Conservation (phyloP, 305 asterid species). For the Petunia hybrid region DNA sequence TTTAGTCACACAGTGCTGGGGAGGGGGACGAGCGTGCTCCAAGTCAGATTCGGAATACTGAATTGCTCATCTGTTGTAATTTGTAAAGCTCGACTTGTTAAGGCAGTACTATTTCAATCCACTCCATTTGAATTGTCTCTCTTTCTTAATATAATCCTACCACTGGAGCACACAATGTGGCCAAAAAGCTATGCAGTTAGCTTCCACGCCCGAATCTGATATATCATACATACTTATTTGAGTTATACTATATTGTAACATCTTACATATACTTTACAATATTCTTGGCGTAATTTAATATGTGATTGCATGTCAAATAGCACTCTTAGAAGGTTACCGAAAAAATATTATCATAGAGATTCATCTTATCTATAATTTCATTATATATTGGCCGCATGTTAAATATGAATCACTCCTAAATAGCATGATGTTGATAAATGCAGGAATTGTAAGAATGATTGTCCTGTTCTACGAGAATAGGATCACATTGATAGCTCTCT, state of each 20-base stretch:
- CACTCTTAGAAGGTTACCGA: neutral
- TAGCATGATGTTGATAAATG: too few species aligned
- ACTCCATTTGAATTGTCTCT: too few species aligned
- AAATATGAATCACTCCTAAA: neutral
- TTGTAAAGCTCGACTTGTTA: neutral
- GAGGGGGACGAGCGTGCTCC: neutral
- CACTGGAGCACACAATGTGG: too few species aligned
- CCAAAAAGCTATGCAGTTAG: too few species aligned
- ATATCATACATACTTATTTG: too few species aligned
- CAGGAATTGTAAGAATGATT: too few species aligned
- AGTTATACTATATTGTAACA: too few species aligned
- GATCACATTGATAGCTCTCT: too few species aligned
- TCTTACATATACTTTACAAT: too few species aligned
- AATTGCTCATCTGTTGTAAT: neutral
- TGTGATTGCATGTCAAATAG: neutral
- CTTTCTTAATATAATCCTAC: too few species aligned
- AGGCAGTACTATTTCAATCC: neutral
- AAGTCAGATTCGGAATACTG: neutral
- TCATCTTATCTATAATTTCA: neutral
- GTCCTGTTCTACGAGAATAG: too few species aligned
- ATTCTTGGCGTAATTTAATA: neutral
- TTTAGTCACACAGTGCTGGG: conserved; percentile 1
- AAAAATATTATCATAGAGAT: neutral
- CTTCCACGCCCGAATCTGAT: too few species aligned
- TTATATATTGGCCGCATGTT: neutral